Evolutionary conservation across 1,284 basidiomycete genomes (phyloP).

Genomic region (Trichosporon coremiiforme): DNA sequence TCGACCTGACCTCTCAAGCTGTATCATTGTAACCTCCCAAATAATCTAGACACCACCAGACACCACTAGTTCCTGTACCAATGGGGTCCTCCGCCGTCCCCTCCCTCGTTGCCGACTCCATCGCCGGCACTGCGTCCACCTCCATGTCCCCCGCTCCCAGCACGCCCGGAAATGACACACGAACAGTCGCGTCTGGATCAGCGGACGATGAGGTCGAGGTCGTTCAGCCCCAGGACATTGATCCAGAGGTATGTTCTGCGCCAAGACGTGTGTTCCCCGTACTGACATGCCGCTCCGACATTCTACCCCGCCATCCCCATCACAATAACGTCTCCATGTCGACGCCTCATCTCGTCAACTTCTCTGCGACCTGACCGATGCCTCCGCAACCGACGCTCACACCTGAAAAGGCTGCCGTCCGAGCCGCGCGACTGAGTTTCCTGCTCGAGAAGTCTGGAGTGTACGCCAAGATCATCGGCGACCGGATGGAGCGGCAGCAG

Average conservation of each 20-base stretch:
- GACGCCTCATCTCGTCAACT: too few relatives aligned
- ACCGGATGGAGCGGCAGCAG: constrained; percentile 57
- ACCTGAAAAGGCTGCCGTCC: constrained; percentile 39
- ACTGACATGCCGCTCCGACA: constrained; percentile 9
- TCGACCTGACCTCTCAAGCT: not conserved
- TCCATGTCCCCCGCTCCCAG: constrained; percentile 47
- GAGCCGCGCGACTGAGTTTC: constrained; percentile 44
- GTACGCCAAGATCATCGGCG: constrained; percentile 57
- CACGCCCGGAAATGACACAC: constrained; percentile 22
- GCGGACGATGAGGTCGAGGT: constrained; percentile 4
- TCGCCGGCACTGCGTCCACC: constrained; percentile 36
- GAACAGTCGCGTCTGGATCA: constrained; percentile 3
- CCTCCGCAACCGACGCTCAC: not conserved
- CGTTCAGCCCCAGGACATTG: constrained; percentile 11
- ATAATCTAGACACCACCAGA: not conserved
- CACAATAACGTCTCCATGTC: too few relatives aligned
- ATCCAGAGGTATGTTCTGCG: constrained; percentile 27
- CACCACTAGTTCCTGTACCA: not conserved
- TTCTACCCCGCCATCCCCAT: not conserved
- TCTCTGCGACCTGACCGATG: not conserved
- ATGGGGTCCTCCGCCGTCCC: constrained; percentile 27
- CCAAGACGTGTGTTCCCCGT: constrained; percentile 2
- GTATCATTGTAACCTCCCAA: not conserved
- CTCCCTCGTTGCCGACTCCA: constrained; percentile 32
- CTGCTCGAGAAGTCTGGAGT: constrained; percentile 55